A percentile compares a stretch with the other conserved stretches of the same genome.
These are phyloP conservation scores for Melanopsichium pennsylvanicum DNA, from an alignment of 1,284 basidiomycete genomes.

Conservation along the genomic window DNA sequence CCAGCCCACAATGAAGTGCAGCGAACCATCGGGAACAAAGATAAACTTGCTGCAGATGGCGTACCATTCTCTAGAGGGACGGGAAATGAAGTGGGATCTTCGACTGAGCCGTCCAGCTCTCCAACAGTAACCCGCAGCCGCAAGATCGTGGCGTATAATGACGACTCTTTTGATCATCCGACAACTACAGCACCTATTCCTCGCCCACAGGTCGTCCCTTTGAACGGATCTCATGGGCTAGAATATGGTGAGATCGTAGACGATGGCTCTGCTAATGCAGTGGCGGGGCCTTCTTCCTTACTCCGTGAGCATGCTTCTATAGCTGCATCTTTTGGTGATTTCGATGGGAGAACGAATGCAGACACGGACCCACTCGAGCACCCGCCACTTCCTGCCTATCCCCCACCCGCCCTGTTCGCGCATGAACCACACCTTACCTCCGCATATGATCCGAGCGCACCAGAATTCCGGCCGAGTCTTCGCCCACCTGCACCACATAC, in stretches of 20 bases:
- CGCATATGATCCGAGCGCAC: slow-evolving; percentile 22
- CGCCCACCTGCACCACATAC: slow-evolving; percentile 3
- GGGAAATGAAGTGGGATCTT: slow-evolving; percentile 12
- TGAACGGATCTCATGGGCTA: background rate
- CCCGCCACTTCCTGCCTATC: slow-evolving; percentile 15
- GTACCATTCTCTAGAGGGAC: too few species aligned
- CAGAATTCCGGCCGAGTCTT: slow-evolving; percentile 17
- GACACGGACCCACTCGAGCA: background rate
- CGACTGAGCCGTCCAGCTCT: background rate
- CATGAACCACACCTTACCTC: slow-evolving; percentile 4
- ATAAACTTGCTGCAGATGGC: background rate
- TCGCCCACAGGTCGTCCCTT: background rate
- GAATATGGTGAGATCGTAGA: background rate
- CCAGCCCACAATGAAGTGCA: background rate
- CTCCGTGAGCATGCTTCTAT: background rate
- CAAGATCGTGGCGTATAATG: slow-evolving; percentile 21
- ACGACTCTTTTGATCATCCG: slow-evolving; percentile 4
- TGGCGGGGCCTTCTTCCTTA: slow-evolving; percentile 8
- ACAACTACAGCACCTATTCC: background rate
- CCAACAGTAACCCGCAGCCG: slow-evolving; percentile 2
- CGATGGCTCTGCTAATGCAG: background rate
- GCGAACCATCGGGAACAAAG: background rate
- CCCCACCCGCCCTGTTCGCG: slow-evolving; percentile 7
- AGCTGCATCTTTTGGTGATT: too few species aligned
- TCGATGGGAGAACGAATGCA: too few species aligned